Percentiles rank a stretch among this genome's conserved stretches.
These are phyloP conservation scores for Phytophthora chlamydospora DNA, from an alignment of 352 stramenopile species.

Conservation along the genomic window DNA sequence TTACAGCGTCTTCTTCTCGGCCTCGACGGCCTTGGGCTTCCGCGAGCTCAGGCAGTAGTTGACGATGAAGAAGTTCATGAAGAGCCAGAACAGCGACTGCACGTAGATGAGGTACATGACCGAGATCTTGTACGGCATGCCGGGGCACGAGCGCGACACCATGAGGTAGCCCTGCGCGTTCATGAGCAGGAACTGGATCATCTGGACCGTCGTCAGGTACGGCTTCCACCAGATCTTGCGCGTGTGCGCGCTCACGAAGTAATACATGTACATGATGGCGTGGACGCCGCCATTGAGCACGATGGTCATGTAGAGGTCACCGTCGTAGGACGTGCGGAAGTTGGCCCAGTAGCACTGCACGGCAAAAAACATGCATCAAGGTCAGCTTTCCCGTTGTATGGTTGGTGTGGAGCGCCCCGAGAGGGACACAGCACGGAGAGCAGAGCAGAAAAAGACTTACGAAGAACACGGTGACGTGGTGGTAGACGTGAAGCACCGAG, in stretches of 20 bases:
- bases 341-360: slow-evolving; percentile 92
- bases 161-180: slow-evolving; percentile 47
- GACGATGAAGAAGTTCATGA: slow-evolving; percentile 96
- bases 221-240: slow-evolving; percentile 98
- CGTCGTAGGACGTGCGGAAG: slow-evolving; percentile 93
- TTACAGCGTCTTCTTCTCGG: slow-evolving; percentile 50
- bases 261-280: slow-evolving; percentile 99
- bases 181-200: slow-evolving; percentile 63
- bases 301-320: slow-evolving; percentile 96
- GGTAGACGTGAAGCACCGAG: slow-evolving; percentile 97
- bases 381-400: slow-evolving; percentile 21
- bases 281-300: slow-evolving; percentile 97
- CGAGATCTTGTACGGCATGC: slow-evolving; percentile 50
- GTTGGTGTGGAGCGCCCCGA: not conserved
- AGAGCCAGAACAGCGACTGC: slow-evolving; percentile 94
- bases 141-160: slow-evolving; percentile 43
- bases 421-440: not conserved
- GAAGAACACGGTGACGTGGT: slow-evolving; percentile 96
- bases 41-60: slow-evolving; percentile 80
- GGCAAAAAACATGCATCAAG: slow-evolving; percentile 13
- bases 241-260: slow-evolving; percentile 97
- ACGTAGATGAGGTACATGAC: slow-evolving; percentile 53
- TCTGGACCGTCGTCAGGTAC: slow-evolving; percentile 94
- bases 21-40: slow-evolving; percentile 37
- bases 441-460: slow-evolving; percentile 52